These are phyloP conservation scores for Corynespora cassiicola DNA, from an alignment of 2,329 filamentous ascomycete species.

Conservation along the genomic window DNA sequence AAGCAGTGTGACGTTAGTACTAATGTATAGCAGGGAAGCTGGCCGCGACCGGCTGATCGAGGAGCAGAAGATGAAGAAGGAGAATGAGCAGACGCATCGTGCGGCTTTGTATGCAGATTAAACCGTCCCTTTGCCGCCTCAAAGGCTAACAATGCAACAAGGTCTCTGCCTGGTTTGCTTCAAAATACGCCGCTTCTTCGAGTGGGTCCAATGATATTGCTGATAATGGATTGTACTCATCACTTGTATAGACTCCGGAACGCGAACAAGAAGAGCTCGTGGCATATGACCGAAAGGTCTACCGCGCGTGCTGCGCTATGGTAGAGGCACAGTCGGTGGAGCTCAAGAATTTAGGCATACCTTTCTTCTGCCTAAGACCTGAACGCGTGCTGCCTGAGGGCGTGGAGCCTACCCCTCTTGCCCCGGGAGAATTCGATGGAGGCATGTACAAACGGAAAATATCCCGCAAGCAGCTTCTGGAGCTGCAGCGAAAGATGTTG, in stretches of 20 bases:
- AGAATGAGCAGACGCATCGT: constrained; percentile 61
- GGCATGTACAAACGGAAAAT: no score
- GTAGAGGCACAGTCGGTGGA: constrained; percentile 62
- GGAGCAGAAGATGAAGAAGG: constrained; percentile 58
- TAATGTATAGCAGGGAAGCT: constrained; percentile 47
- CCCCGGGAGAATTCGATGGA: no score
- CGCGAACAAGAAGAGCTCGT: constrained; percentile 62
- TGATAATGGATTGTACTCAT: no score
- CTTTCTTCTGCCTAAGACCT: constrained; percentile 38
- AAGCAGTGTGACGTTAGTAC: constrained; percentile 34
- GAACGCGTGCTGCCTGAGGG: constrained; percentile 30
- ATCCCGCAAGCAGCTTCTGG: constrained; percentile 31
- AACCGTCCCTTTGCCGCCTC: not conserved
- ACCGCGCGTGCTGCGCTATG: constrained; percentile 66
- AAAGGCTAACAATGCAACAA: not conserved
- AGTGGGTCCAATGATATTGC: constrained; percentile 14
- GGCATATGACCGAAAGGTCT: constrained; percentile 68
- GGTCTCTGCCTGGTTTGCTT: constrained; percentile 33
- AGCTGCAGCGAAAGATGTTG: constrained; percentile 44
- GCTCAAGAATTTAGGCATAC: constrained; percentile 59
- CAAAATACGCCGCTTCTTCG: constrained; percentile 27
- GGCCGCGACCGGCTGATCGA: constrained; percentile 59
- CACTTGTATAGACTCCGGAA: constrained; percentile 55
- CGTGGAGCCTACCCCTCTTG: constrained; percentile 16
- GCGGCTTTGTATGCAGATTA: constrained; percentile 57